Evolutionary conservation across 768 basidiomycete species (phyloP), one percentile per base, ranked within the genome.

Genomic region (Russula griseocarnosa): DNA sequence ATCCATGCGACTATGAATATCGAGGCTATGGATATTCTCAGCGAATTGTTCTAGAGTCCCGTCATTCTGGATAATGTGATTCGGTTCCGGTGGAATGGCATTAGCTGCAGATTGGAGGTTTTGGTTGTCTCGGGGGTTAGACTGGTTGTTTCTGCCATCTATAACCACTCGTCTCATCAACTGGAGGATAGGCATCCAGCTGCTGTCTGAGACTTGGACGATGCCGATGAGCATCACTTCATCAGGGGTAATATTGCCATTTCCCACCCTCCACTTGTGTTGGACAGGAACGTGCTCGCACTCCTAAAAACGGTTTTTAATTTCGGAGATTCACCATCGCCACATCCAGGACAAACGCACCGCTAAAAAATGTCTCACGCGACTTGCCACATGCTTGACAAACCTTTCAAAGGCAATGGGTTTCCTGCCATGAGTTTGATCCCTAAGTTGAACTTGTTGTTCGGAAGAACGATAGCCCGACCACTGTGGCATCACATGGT

Each of bases 181-280:
- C 38, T 61, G 66, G 14, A 67, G 63, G 36, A 67, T 58, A 9
- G 66, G 66, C 59, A 61, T 60, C 66, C 66, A 67, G 11, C 55
- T 53, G 32, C 63, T 56, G 5, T 22, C 58, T 0, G 66, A 66
- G 20, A 67, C 64, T 47, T 67, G 66, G 32, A 67, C 46, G 34
- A 66, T 22, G 18, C 66, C 66, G 24, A 67, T 61, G 44, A 67
- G 47, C 18, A 66, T 28, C 28, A 66, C 64, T 9, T 67, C 66
- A 10, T 61, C 47, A 18, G 50, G 30, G 7, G 42, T 66, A 24
- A 67, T 66, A 36, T 42, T 18, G 9, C 51, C 51, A 8, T 42
- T 38, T 16, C 52, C 62, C 11, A 57, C 46, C 22, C 32, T 34
- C 62, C 65, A 64, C 5, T 26, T 49, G 11, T 54, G 10, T 53